Base-by-base conservation (phyloP, 352 stramenopile species). In the Globisporangium orthogonon region DNA sequence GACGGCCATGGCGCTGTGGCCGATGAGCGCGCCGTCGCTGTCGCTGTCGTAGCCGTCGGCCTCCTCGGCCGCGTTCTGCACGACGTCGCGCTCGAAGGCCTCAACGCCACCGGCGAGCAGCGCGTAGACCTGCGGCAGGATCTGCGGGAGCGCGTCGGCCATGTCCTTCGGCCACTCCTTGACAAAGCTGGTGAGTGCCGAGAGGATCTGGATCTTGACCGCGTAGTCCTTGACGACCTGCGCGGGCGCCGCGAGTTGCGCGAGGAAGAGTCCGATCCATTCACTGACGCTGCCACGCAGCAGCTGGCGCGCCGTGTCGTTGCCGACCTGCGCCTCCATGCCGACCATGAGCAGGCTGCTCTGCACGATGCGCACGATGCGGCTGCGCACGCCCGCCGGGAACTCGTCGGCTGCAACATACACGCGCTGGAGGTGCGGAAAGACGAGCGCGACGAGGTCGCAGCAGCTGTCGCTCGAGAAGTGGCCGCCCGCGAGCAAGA, bases 161-260 rank as follows among this genome's bases (percentile, higher is more conserved):
- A 90, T 91, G 60, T 92, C 74, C 67, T 85, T 87, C 54, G 83
- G 79, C 83, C 83, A 92, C 56, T 93, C 83, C 23, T 81, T 73
- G 55, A 91, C 78, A 64, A 94, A 91, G 65, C 76, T 86, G n/a
- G 67, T 73, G 23, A 94, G 74, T 43, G 76, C 81, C 11, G 66
- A 72, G 39, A 94, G 60, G 48, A 94, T 76, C 64, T 91, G 76
- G 60, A 94, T 91, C 68, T 87, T 82, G 57, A 91, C 70, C 1
- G 72, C 66, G 47, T 85, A 85, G 60, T 87, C 71, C 58, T 87
- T 84, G 17, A 78, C 67, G 10, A 35, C 62, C 18, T 75, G 61
- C 52, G 78, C 77, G 0, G 78, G 76, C 44, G 43, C 30, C 1
- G 58, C 53, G 1, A 93, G 64, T 23, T 89, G 70, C 28, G 73